Evolutionary conservation across 2,329 filamentous ascomycete genomes (phyloP), one percentile per base, ranked within the genome.

Genomic region (Metarhizium anisopliae): DNA sequence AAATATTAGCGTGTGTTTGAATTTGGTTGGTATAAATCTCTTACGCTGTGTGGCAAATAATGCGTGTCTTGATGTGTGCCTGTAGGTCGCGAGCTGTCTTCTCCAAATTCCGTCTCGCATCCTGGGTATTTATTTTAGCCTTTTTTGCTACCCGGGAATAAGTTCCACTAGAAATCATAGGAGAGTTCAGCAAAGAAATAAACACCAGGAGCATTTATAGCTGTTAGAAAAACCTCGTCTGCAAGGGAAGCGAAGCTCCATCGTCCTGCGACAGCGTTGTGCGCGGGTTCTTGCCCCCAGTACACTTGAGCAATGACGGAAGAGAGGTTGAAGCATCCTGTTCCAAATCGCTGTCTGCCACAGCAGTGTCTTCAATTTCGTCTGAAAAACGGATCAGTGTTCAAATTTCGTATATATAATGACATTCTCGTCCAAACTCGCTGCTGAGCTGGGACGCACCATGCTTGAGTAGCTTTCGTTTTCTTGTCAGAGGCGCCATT

Each of bases 401-500:
- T 25, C 16, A 18, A 25, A 20, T 11, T 25, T n/a, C 18, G 25
- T 18, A 16, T n/a, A 16, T n/a, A 3, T 6, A 43, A 6, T 43
- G 43, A 10, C 43, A 47, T 25, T 25, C 25, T 25, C 25, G 3
- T 25, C 25, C 4, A 25, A 25, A 25, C 4, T 25, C 25, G 25
- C 25, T 18, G n/a, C n/a, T 18, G n/a, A 16, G 13, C 25, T 30
- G 11, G 7, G 45, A 49, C 59, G 50, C 51, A 65, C 68, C 65
- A 6, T 56, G 60, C 16, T 51, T 54, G 6, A 61, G 60, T 6
- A 43, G 47, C 32, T 61, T 68, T 55, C 64, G 64, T 47, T 67
- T 69, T n/a, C 63, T 57, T 11, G 62, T 62, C 51, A 51, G 57
- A 14, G 64, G 61, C 5, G 67, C 60, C 68, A 70, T 70, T 32